Conservation (phyloP, 2,329 filamentous ascomycete species). For the Tolypocladium ophioglossoides region DNA sequence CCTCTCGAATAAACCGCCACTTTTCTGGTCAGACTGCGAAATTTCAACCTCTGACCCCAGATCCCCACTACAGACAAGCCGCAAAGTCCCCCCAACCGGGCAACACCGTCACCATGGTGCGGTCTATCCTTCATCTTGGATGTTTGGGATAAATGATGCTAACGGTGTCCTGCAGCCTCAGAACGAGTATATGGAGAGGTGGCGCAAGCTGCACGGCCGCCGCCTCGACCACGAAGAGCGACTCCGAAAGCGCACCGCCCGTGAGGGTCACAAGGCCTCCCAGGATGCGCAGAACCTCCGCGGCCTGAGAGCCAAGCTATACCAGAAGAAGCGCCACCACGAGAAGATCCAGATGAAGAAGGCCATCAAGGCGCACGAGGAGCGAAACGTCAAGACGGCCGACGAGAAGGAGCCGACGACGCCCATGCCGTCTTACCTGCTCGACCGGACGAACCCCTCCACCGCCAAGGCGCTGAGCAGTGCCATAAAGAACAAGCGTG, state of each 20-base stretch:
- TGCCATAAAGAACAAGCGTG: constrained; percentile 91
- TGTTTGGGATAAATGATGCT: background rate
- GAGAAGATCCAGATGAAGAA: constrained; percentile 99
- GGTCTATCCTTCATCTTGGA: constrained; percentile 1
- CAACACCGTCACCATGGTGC: constrained; percentile 21
- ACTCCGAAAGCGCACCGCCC: constrained; percentile 72
- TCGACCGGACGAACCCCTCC: constrained; percentile 62
- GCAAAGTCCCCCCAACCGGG: background rate
- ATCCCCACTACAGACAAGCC: background rate
- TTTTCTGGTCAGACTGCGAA: constrained; percentile 6
- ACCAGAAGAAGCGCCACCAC: constrained; percentile 85
- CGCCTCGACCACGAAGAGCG: constrained; percentile 76
- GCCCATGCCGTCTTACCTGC: constrained; percentile 83
- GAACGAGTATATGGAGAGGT: constrained; percentile 72
- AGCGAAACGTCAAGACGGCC: constrained; percentile 87
- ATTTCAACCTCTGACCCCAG: constrained; percentile 4
- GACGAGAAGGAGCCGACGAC: constrained; percentile 69
- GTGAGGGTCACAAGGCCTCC: constrained; percentile 80
- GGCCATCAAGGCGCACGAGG: constrained; percentile 87
- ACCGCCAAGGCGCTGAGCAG: constrained; percentile 61
- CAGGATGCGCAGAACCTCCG: constrained; percentile 89
- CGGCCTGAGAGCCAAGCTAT: constrained; percentile 83
- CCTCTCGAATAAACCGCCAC: background rate
- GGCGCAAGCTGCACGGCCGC: constrained; percentile 43
- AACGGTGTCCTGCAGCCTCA: constrained; percentile 48